Base-by-base conservation (phyloP, 2,329 filamentous ascomycete genomes). In the Elsinoe batatas region DNA sequence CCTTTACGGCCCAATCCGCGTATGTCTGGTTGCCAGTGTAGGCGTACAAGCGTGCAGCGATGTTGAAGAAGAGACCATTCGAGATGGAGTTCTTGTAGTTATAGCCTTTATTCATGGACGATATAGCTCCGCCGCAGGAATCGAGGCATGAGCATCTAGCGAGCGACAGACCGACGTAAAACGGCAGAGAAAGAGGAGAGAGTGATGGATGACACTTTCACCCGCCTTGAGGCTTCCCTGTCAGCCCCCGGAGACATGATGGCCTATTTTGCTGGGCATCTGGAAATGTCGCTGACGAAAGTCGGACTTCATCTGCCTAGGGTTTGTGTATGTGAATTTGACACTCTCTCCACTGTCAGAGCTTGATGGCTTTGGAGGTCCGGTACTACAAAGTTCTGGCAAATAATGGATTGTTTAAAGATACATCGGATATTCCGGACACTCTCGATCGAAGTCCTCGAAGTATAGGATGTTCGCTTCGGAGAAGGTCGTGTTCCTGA, bases 21-120 rank as follows among this genome's bases (percentile, higher is more conserved):
- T 95, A 95, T 0, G 87, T 93, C 55, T 79, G 65, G 69, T 94
- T 93, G 47, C 82, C 80, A 0, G 89, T 94, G 71, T 88, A 93
- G 11, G 84, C 77, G 0, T 86, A 85, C 5, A 94, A 76, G 13
- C 88, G 82, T 6, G 88, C 77, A 18, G 76, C 74, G 10, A 82
- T 71, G 60, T 80, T 77, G 67, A 81, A 80, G 57, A 81, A 74
- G 32, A 73, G 78, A 3, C 79, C 79, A 60, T 81, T 81, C 11
- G 76, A 78, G 59, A 82, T 77, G 18, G 75, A 74, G 61, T 82
- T 82, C 61, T 81, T 81, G 62, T 79, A 81, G 54, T 71, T 69
- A 62, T 75, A 82, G 4, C 88, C 88, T 56, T 60, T 80, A 71
- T 90, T 90, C 72, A 84, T 10, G 13, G 12, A 22, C 13, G 10